Percentiles rank a stretch among this genome's conserved stretches.
Evolutionary conservation across 768 basidiomycete genomes (phyloP).

Genomic region (Psilocybe azurescens): DNA sequence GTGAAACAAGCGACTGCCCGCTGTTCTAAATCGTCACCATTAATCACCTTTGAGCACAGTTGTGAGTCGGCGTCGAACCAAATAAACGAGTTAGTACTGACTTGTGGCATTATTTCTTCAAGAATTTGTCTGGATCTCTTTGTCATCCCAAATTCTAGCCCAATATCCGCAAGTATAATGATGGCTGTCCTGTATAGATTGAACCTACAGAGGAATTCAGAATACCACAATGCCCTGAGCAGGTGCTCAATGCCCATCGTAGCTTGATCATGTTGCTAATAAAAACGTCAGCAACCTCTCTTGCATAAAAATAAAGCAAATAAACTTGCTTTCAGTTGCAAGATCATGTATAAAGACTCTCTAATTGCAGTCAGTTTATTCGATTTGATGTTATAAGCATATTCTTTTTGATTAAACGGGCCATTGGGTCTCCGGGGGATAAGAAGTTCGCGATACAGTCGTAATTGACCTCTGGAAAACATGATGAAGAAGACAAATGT

Average conservation of each 20-base stretch:
- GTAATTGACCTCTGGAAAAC: slow-evolving; percentile 62
- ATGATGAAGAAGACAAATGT: neutral
- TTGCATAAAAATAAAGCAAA: slow-evolving; percentile 7
- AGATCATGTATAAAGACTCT: slow-evolving; percentile 49
- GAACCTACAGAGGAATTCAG: slow-evolving; percentile 77
- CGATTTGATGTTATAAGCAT: slow-evolving; percentile 51
- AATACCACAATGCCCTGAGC: slow-evolving; percentile 76
- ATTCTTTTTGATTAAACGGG: slow-evolving; percentile 58
- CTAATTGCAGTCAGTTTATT: slow-evolving; percentile 46
- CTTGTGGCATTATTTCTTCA: slow-evolving; percentile 86
- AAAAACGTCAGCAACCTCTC: slow-evolving; percentile 38
- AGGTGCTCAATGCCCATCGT: slow-evolving; percentile 67
- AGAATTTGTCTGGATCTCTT: slow-evolving; percentile 66
- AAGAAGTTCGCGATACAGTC: slow-evolving; percentile 69
- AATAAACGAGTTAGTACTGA: slow-evolving; percentile 28
- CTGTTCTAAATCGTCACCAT: slow-evolving; percentile 76
- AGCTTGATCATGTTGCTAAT: slow-evolving; percentile 70
- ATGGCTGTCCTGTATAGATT: slow-evolving; percentile 71
- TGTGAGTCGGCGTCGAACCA: neutral
- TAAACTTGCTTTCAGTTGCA: slow-evolving; percentile 49
- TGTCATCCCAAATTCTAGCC: slow-evolving; percentile 79
- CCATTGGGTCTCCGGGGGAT: slow-evolving; percentile 63
- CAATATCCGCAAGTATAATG: slow-evolving; percentile 77
- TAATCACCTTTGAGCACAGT: slow-evolving; percentile 55
- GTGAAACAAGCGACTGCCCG: slow-evolving; percentile 78